Base-by-base conservation (phyloP, 768 basidiomycete genomes). In the Suillus spraguei region DNA sequence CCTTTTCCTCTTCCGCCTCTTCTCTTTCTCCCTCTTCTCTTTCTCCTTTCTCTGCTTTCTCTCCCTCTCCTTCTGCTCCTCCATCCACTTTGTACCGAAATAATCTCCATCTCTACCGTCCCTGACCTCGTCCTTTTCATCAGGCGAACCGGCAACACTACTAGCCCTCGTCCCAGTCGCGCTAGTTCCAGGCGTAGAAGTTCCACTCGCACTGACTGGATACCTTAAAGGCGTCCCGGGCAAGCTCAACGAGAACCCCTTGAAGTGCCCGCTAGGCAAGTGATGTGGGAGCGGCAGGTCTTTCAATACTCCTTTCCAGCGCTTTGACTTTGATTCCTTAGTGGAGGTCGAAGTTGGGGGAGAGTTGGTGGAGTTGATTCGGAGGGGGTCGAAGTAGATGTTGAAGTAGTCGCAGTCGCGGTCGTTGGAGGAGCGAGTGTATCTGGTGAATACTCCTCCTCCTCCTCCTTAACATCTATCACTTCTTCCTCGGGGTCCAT, bases 1-100 rank as follows among this genome's bases (percentile, higher is more conserved):
- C 74, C 88, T 88, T 78, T 84, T 87, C 70, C 88, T 80, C 72
- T 88, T 87, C 61, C 79, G 74, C 69, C 78, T 81, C 63, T 73
- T 79, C 63, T 77, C 69, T 67, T 80, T 79, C 54, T 78, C 72
- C 61, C 52, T 69, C 22, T 65, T 68, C 64, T 75, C 69, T 61
- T 64, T 73, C 72, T 80, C 80, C 71, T 79, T n/a, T 66, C 73
- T 77, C 59, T 75, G 75, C 65, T 71, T 75, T 70, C 75, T 82
- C 70, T 80, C 82, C 60, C 74, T 74, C 62, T 78, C 79, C 73
- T 74, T 76, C 55, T 69, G 72, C 61, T 67, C 69, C 10, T 73
- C 71, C 50, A 70, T n/a, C 47, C 68, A 69, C 58, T 76, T 74
- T 9, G 65, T 65, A 39, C 76, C 73, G 24, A 75, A 75, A 44